phyloP scores from a whole-genome alignment of 805 yeast genomes.

The Barnettozyma pratensis region DNA sequence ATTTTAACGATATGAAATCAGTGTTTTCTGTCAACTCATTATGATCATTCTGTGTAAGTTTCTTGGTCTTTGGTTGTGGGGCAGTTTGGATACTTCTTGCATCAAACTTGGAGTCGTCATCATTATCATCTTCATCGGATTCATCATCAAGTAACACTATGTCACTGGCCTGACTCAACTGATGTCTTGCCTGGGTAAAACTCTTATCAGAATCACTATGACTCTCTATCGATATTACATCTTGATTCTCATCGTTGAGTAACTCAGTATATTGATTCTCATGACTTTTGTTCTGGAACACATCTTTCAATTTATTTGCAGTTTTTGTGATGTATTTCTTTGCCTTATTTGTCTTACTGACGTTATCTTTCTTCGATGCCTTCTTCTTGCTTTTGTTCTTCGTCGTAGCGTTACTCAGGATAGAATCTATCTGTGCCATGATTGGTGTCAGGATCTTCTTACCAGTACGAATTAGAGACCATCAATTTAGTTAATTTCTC shows the following conservation, averaged over 20 bases:
- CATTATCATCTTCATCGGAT: constrained; percentile 6
- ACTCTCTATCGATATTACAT: constrained; percentile 1
- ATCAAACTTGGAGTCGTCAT: constrained; percentile 1
- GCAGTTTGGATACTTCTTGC: constrained; percentile 1
- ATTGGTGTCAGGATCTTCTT: no score
- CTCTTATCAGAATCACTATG: constrained; percentile 5
- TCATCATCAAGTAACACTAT: constrained; percentile 8
- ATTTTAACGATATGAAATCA: constrained; percentile 38
- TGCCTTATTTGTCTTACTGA: constrained; percentile 4
- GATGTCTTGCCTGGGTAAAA: not conserved
- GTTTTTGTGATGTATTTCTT: constrained; percentile 10
- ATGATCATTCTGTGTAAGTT: not conserved
- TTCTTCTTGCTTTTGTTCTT: no score
- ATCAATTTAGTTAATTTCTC: no score
- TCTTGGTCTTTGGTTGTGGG: not conserved
- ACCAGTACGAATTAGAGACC: no score
- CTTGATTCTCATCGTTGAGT: constrained; percentile 6
- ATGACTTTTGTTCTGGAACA: constrained; percentile 20
- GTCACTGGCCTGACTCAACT: not conserved
- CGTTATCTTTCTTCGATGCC: no score
- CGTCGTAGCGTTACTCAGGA: no score
- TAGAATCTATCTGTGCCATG: no score
- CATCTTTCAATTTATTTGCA: constrained; percentile 13
- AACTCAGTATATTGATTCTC: constrained; percentile 21
- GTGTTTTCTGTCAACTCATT: constrained; percentile 33